Conservation (phyloP, 352 stramenopile genomes). For the Globisporangium solare region DNA sequence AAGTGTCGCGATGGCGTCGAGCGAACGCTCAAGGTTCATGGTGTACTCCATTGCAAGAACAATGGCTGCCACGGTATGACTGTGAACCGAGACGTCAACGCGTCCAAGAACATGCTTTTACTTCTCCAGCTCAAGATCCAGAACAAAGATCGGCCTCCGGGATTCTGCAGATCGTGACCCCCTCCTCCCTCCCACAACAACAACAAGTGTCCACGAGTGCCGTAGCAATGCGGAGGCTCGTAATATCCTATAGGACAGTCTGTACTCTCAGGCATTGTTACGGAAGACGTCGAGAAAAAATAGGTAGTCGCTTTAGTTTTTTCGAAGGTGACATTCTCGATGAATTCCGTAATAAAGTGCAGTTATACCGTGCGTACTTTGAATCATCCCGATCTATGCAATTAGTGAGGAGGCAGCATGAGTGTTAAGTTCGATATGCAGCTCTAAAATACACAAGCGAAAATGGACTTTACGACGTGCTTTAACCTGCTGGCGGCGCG, state of each 20-base stretch:
- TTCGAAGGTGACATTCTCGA: slow-evolving; percentile 10
- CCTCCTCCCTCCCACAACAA: too few species aligned
- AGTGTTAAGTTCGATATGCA: too few species aligned
- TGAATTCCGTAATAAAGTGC: neutral
- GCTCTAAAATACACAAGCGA: neutral
- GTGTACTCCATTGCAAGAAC: slow-evolving; percentile 12
- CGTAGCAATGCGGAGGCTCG: neutral
- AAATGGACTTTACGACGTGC: slow-evolving; percentile 71
- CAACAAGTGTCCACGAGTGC: slow-evolving; percentile 12
- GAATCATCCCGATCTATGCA: too few species aligned
- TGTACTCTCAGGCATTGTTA: slow-evolving; percentile 8
- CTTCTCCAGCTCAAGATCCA: slow-evolving; percentile 7
- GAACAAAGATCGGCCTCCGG: neutral
- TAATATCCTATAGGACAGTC: slow-evolving; percentile 7
- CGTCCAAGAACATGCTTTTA: slow-evolving; percentile 4
- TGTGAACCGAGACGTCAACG: slow-evolving; percentile 4
- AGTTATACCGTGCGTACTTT: too few species aligned
- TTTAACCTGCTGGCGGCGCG: slow-evolving; percentile 59
- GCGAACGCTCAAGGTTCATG: slow-evolving; percentile 9
- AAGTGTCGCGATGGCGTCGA: slow-evolving; percentile 3
- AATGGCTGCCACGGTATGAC: slow-evolving; percentile 1
- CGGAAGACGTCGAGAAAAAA: neutral
- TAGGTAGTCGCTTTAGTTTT: slow-evolving; percentile 1
- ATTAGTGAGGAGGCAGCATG: too few species aligned
- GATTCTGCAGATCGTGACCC: neutral